Base-by-base conservation (phyloP, 2,329 filamentous ascomycete genomes). In the Karstenula rhodostoma region DNA sequence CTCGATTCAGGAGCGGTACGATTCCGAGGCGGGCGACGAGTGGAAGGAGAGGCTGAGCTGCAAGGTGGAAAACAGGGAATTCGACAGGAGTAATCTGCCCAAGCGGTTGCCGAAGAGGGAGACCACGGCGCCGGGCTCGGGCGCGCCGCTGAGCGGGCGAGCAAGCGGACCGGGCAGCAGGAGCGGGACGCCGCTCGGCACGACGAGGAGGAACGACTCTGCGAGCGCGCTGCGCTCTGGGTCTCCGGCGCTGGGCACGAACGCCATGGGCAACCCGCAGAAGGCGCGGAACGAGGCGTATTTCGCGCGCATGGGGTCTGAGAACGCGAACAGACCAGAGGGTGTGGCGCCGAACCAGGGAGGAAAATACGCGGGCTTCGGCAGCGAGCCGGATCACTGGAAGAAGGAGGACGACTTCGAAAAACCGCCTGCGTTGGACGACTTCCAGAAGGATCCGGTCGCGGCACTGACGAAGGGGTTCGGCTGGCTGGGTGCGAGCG, bases 361-460 rank as follows among this genome's bases (percentile, higher is more conserved):
- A 61, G 95, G 95, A 12, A 97, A 96, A 79, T 99, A 93, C 74
- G 85, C 83, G 12, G 95, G 95, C 0, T 99, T 99, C 77, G 95
- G 95, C 37, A 96, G 90, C 74, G 88, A 89, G 52, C 86, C 90
- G 27, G 84, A 83, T 56, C 83, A 87, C 19, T 77, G 54, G 78
- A 83, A 66, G 70, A 79, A 67, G 66, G 75, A 72, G 56, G 77
- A 78, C 35, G 77, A 77, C 44, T 77, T 53, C 17, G 80, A 80
- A 13, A 78, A 77, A 12, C 80, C 91, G 27, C 91, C 91, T 0
- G 88, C 88, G 13, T 81, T 95, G n/a, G 90, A 95, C 57, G 94
- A 98, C 57, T 87, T 98, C 73, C 93, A 97, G 78, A 91, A 89
- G 74, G 95, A 99, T 75, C 94, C 95, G 0, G 84, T 98, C 64